A percentile compares a stretch with the other conserved stretches of the same genome.
These are phyloP conservation scores for Tremellales sp. DNA, from an alignment of 1,284 basidiomycete species.

Conservation along the genomic window DNA sequence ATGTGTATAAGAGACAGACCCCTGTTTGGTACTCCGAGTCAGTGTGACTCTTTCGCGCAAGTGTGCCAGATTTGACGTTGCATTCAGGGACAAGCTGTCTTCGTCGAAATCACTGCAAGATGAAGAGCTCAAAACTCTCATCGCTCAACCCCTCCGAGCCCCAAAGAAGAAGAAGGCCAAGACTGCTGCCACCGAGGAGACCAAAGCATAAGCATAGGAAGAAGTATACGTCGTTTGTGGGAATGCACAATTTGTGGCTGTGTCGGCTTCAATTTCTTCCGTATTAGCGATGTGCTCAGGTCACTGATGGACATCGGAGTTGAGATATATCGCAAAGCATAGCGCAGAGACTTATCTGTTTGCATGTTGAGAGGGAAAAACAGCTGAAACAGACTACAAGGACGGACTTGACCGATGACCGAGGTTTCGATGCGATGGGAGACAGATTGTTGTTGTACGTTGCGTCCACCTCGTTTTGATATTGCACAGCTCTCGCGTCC, in stretches of 20 bases:
- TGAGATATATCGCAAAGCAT: too few relatives aligned
- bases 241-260: background rate
- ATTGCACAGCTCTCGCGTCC: too few relatives aligned
- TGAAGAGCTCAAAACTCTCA: conserved; percentile 71
- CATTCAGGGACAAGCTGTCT: conserved; percentile 64
- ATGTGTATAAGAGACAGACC: too few relatives aligned
- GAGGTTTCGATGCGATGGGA: too few relatives aligned
- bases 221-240: background rate
- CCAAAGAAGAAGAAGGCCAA: conserved; percentile 91
- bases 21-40: conserved; percentile 87
- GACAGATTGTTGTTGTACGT: too few relatives aligned
- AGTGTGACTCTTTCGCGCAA: conserved; percentile 11
- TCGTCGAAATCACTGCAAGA: conserved; percentile 85
- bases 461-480: too few relatives aligned
- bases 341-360: too few relatives aligned
- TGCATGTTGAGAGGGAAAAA: too few relatives aligned
- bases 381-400: too few relatives aligned
- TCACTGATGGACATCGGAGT: too few relatives aligned
- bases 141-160: conserved; percentile 77
- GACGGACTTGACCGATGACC: too few relatives aligned
- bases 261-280: background rate
- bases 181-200: conserved; percentile 54
- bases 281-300: too few relatives aligned
- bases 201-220: conserved; percentile 10
- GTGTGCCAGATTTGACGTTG: background rate